Evolutionary conservation across 2,329 filamentous ascomycete genomes (phyloP), one percentile per base, ranked within the genome.

Genomic region (Alternaria gaisen): DNA sequence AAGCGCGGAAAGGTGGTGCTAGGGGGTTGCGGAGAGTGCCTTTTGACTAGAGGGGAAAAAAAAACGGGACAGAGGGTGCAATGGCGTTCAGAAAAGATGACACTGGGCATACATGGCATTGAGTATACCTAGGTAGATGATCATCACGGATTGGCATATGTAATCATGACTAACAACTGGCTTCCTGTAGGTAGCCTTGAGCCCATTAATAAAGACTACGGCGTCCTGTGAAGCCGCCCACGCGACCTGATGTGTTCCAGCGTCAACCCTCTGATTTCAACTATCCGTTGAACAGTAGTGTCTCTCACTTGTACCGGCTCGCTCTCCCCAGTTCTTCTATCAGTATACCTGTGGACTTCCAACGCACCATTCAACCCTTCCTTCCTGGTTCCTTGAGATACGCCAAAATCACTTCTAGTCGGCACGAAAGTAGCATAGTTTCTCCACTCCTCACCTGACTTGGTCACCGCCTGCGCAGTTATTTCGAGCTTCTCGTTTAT

Each of bases 1-100:
- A 97, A 81, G 90, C 91, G 85, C 90, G 87, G 83, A 98, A 96
- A 83, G 84, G 84, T 69, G 86, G 85, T 30, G 88, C 85, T 38
- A 61, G 64, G 61, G 80, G 83, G 16, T 77, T 96, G 69, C 86
- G 92, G 66, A 86, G 92, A 69, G 89, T 96, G 70, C 92, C 92
- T 0, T 96, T 96, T 79, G 93, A 92, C 78, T 99, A 41, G 66
- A 26, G 5, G 24, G n/a, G n/a, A n/a, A n/a, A 2, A 50, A 22
- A 30, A 18, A n/a, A 5, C 4, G 53, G n/a, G 28, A 18, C 1
- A 26, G 44, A 11, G 12, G 46, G 11, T 43, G 5, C 6, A 36
- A 24, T 5, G 32, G 46, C 30, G 22, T 30, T 44, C 3, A 8
- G 7, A 47, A 22, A 36, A 34, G 20, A 48, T 36, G 11, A 24